Evolutionary conservation across 306 rosid genomes (phyloP), one percentile per base, ranked within the genome.

Genomic region (Prunus persica): DNA sequence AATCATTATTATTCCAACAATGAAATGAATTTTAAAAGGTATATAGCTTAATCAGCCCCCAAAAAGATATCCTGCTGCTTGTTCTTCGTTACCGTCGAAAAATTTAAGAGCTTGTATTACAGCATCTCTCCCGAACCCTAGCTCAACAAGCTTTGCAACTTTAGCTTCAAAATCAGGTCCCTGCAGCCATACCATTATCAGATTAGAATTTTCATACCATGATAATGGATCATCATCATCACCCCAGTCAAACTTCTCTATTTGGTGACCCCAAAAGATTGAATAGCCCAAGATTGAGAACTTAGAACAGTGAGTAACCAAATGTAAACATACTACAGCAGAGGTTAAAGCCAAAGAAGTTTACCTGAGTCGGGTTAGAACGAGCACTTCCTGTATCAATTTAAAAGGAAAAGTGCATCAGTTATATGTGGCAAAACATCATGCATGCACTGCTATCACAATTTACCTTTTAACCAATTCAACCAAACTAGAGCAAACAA

Each of bases 71-170:
- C 85, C 87, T 34, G 87, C 91, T 9, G 91, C 91, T 61, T 84
- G 91, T 13, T 84, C 91, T 78, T 87, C 91, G 28, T 87, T 84
- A 9, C 93, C 87, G n/a, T 86, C 73, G 4, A 78, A 91, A 68
- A 96, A 65, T 78, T 91, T 72, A 64, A 96, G 99, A 71, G 99
- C 98, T 83, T 89, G 88, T 61, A 91, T 69, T 51, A 91, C 97
- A 32, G 92, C 96, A 12, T 88, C 95, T 82, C 97, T 91, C 83
- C 81, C 93, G 72, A 92, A 96, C 69, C 99, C 99, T 52, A 96
- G 80, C 79, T 96, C 98, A 55, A 92, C 90, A 47, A 96, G 99
- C 90, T 91, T 96, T 45, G 93, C 89, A 72, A 96, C 89, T 84
- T 96, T 96, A 62, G 78, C 90, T 84, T 96, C 98, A 76, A 92